Percentiles rank a stretch among this genome's conserved stretches.
phyloP scores from a whole-genome alignment of 768 basidiomycete species.

The Mycena crocata region DNA sequence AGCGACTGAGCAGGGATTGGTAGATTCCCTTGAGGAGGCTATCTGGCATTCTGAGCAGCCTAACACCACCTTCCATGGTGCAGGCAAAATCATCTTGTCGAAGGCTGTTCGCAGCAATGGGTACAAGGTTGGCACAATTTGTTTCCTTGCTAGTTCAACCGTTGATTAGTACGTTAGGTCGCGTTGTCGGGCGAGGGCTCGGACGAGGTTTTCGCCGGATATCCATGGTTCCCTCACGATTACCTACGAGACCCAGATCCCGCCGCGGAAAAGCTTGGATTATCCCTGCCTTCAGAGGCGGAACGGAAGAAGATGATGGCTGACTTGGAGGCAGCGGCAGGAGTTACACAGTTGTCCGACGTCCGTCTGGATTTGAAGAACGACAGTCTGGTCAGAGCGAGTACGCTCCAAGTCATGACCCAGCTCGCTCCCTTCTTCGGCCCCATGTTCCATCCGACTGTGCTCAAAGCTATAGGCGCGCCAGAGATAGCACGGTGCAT shows the following conservation, averaged over 20 bases:
- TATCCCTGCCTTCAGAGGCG: slow-evolving; percentile 12
- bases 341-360: background rate
- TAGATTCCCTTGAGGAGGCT: slow-evolving; percentile 23
- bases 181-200: slow-evolving; percentile 25
- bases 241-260: slow-evolving; percentile 6
- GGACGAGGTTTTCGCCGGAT: slow-evolving; percentile 17
- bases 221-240: slow-evolving; percentile 1
- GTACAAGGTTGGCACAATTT: slow-evolving; percentile 24
- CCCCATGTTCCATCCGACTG: background rate
- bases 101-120: slow-evolving; percentile 21
- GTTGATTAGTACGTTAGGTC: background rate
- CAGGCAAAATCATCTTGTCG: slow-evolving; percentile 31
- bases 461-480: background rate
- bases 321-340: background rate
- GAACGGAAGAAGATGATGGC: slow-evolving; percentile 9
- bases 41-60: slow-evolving; percentile 33
- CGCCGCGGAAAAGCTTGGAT: background rate
- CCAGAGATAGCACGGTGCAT: background rate
- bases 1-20: slow-evolving; percentile 18
- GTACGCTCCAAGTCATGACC: background rate
- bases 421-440: background rate
- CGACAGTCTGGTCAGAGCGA: background rate
- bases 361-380: background rate
- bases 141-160: background rate
- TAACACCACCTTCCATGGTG: slow-evolving; percentile 24